phyloP scores from a whole-genome alignment of 2,329 filamentous ascomycete genomes.

The Colletotrichum godetiae region DNA sequence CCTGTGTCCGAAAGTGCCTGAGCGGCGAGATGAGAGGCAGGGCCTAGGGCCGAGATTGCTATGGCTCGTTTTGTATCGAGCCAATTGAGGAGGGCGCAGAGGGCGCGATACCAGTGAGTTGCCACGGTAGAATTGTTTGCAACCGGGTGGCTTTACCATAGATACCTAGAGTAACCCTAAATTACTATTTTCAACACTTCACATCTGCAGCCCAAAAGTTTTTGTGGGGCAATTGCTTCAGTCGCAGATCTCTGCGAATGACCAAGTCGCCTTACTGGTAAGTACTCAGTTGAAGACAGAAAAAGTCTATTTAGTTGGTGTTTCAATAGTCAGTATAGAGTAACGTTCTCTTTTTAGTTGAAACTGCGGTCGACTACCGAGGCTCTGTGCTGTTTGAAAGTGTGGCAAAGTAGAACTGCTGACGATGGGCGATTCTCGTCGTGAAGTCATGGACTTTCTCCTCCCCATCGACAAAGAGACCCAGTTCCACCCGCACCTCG shows the following conservation, averaged over 20 bases:
- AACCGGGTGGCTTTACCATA: constrained; percentile 13
- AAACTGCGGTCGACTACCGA: neutral
- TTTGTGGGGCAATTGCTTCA: neutral
- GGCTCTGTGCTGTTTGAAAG: neutral
- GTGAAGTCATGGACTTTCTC: constrained; percentile 32
- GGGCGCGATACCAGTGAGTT: neutral
- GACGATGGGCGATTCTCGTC: constrained; percentile 10
- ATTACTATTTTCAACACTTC: constrained; percentile 11
- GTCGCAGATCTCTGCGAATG: neutral
- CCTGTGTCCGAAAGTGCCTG: constrained; percentile 13
- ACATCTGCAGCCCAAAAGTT: neutral
- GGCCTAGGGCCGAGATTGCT: neutral
- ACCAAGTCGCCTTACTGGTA: neutral
- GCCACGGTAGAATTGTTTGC: constrained; percentile 8
- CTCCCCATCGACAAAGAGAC: constrained; percentile 16
- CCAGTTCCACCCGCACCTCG: constrained; percentile 27
- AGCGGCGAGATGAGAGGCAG: neutral
- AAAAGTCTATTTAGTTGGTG: neutral
- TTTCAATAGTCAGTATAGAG: neutral
- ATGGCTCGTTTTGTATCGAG: neutral
- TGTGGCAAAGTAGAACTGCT: neutral
- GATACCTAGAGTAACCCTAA: constrained; percentile 25
- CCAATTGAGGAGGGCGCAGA: neutral
- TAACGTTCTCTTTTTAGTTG: neutral
- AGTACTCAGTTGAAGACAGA: neutral